phyloP scores from a whole-genome alignment of 805 yeast species.

The Ogataea siamensis region DNA sequence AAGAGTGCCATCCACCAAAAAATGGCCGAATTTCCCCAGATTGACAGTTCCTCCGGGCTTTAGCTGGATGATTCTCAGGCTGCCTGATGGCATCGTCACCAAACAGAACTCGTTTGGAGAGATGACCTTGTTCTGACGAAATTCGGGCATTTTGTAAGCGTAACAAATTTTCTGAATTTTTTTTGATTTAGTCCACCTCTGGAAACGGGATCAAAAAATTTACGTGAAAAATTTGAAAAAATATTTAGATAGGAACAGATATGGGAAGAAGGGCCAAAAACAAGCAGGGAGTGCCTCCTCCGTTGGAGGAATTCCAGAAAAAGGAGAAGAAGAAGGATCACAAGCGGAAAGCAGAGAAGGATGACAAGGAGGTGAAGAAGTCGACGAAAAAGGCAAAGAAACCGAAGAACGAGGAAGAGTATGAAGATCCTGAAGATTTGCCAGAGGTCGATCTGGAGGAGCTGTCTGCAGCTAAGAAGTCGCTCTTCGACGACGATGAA shows the following conservation, averaged over 20 bases:
- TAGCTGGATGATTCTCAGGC: slow-evolving; percentile 68
- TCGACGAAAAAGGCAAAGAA: slow-evolving; percentile 31
- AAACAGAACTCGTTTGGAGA: slow-evolving; percentile 53
- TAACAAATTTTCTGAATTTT: slow-evolving; percentile 3
- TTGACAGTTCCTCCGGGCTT: slow-evolving; percentile 58
- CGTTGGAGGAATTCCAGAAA: slow-evolving; percentile 75
- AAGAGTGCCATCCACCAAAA: slow-evolving; percentile 66
- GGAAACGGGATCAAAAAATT: slow-evolving; percentile 20
- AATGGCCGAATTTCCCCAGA: slow-evolving; percentile 91
- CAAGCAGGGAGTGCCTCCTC: slow-evolving; percentile 91
- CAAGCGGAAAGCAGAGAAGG: slow-evolving; percentile 34
- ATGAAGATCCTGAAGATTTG: slow-evolving; percentile 44
- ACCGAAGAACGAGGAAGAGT: slow-evolving; percentile 26
- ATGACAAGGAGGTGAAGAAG: slow-evolving; percentile 36
- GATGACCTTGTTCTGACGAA: slow-evolving; percentile 5
- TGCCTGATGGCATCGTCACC: slow-evolving; percentile 78
- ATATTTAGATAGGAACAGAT: slow-evolving; percentile 7
- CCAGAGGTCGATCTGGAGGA: slow-evolving; percentile 72
- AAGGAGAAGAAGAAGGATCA: slow-evolving; percentile 40
- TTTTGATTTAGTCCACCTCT: slow-evolving; percentile 9
- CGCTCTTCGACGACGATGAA: slow-evolving; percentile 69
- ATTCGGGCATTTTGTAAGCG: slow-evolving; percentile 13
- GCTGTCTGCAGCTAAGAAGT: slow-evolving; percentile 64
- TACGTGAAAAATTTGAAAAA: slow-evolving; percentile 16
- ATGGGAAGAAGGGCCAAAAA: slow-evolving; percentile 95